Conservation (phyloP, 2,329 filamentous ascomycete genomes). For the Alternaria arbusti region DNA sequence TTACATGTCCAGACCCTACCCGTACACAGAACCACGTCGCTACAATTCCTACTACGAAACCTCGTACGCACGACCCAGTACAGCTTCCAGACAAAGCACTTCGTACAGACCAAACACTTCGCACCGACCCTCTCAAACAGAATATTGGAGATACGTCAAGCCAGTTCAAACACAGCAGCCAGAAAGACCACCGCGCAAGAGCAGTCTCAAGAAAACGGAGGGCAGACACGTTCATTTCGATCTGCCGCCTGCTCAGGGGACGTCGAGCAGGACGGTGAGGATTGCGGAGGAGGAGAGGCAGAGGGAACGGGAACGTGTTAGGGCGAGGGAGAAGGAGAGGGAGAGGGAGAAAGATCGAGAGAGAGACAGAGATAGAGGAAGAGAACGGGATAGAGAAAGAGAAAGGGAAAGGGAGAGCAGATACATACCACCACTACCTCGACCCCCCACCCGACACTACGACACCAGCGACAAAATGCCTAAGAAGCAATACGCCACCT, state of each 20-base stretch:
- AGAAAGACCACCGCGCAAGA: background rate
- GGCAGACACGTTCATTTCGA: slow-evolving; percentile 9
- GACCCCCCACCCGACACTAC: background rate
- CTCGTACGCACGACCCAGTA: background rate
- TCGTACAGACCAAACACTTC: background rate
- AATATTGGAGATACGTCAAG: background rate
- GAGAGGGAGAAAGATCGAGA: background rate
- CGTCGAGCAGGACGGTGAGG: background rate
- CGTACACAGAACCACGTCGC: background rate
- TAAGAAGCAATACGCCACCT: background rate
- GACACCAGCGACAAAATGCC: background rate
- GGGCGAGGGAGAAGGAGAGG: background rate
- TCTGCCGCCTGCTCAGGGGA: background rate
- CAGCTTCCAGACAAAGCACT: background rate
- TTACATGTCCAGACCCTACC: slow-evolving; percentile 1
- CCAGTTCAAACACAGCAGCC: background rate
- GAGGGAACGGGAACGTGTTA: background rate
- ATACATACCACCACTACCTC: background rate
- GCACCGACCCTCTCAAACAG: background rate
- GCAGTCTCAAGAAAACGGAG: background rate
- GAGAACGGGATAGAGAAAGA: background rate
- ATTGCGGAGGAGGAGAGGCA: background rate
- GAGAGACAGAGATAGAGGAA: background rate
- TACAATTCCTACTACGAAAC: slow-evolving; percentile 4
- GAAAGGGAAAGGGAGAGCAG: background rate